Evolutionary conservation across 495 filamentous ascomycete species (phyloP).

Genomic region (Neurospora sp.): DNA sequence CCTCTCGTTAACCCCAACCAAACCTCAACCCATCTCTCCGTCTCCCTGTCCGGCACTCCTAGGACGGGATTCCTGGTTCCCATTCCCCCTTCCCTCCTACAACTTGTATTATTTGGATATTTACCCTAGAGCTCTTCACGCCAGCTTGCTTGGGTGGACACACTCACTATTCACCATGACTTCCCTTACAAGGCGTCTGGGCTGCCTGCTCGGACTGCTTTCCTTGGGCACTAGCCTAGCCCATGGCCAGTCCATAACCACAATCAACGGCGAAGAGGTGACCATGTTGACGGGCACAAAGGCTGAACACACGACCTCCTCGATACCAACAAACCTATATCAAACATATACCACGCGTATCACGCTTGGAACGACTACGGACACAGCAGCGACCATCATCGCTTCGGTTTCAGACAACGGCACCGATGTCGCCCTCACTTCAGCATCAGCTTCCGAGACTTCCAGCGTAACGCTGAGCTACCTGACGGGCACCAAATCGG

Average conservation of each 20-base stretch:
- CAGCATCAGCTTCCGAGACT: conserved; percentile 7
- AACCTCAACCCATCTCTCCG: not conserved
- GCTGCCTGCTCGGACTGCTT: conserved; percentile 1
- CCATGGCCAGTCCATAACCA: conserved; percentile 1
- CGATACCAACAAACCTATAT: conserved; percentile 28
- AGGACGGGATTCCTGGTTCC: not conserved
- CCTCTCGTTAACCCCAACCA: not conserved
- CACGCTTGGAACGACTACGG: conserved; percentile 22
- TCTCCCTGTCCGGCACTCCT: not conserved
- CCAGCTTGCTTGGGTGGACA: not conserved
- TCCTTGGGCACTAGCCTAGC: not conserved
- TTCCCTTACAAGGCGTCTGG: not conserved
- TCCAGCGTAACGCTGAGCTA: conserved; percentile 25
- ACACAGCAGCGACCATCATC: not conserved
- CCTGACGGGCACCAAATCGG: conserved; percentile 29
- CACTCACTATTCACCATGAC: not conserved
- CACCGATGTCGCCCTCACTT: conserved; percentile 21
- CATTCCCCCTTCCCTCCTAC: not conserved
- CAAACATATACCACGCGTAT: conserved; percentile 25
- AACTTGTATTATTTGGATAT: not conserved
- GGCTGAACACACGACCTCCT: conserved; percentile 10
- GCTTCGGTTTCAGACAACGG: conserved; percentile 29
- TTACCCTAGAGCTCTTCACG: not conserved
- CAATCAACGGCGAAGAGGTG: conserved; percentile 12
- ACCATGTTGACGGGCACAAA: conserved; percentile 31